Percentiles rank a stretch among this genome's conserved stretches.
Conservation (phyloP, 208 protist species). For the Trypanosoma cruzi region DNA sequence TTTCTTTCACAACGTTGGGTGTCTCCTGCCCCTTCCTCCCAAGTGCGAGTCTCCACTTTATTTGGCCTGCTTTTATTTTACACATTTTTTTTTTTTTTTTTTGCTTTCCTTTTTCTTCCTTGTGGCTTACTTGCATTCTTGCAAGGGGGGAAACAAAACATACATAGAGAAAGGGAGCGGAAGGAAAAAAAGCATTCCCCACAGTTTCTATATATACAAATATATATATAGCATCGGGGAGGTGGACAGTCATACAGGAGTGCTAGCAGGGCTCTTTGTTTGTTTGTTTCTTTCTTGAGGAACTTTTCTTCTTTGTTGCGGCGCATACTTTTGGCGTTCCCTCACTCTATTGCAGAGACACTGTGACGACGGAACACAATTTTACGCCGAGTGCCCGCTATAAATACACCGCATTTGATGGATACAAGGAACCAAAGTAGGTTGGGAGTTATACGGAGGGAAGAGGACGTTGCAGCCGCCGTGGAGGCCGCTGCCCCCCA, state of each 20-base stretch:
- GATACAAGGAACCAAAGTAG: neutral
- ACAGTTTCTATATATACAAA: too few relatives aligned
- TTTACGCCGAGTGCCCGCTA: neutral
- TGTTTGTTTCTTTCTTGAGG: neutral
- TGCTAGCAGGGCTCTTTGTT: too few relatives aligned
- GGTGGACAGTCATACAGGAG: too few relatives aligned
- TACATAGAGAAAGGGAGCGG: too few relatives aligned
- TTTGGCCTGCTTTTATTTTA: neutral
- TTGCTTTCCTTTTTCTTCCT: too few relatives aligned
- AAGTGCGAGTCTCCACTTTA: neutral
- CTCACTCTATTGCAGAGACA: neutral
- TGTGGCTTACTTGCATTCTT: too few relatives aligned
- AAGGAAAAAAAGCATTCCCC: too few relatives aligned
- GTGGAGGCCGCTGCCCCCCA: neutral
- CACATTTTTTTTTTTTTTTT: neutral
- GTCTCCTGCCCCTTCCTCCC: too few relatives aligned
- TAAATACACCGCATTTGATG: neutral
- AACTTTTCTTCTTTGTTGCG: neutral
- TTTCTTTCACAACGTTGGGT: neutral
- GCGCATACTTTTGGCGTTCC: neutral
- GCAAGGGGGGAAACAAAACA: too few relatives aligned
- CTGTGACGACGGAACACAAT: neutral
- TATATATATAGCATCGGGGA: too few relatives aligned
- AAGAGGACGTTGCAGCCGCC: neutral
- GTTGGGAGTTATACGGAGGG: neutral